Base-by-base conservation (phyloP, 768 basidiomycete species). In the Amanita exitialis region DNA sequence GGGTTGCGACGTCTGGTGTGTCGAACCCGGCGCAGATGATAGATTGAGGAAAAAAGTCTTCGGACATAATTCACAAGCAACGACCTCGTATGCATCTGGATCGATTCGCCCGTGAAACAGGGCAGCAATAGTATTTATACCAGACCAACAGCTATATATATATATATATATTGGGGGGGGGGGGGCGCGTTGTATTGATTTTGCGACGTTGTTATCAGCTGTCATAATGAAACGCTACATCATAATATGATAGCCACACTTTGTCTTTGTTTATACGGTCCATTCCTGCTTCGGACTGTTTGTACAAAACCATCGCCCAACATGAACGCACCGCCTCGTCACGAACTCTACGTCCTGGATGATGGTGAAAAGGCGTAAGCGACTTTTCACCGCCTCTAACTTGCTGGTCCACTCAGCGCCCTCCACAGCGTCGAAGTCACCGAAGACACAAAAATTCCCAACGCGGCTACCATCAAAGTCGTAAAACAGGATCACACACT, bases 401-500 rank as follows among this genome's bases (percentile, higher is more conserved):
- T 47, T 55, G 52, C 39, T 39, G 46, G 53, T 49, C 48, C 34
- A 44, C 47, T 32, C 48, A n/a, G 49, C 32, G 23, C 13, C 16
- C 5, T 32, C 25, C 25, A 20, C 62, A 97, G 94, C 41, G 82
- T 98, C 51, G 89, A 92, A 60, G 75, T 98, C 39, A 80, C 78
- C 0, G 94, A 98, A 67, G 96, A 99, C 69, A 94, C 91, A 39
- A 97, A 96, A 71, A 91, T 98, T 54, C 94, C 94, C 0, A 96
- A 97, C 60, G 93, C 96, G 1, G 95, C 95, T 15, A 95, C 94
- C 0, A 81, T 99, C 56, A 91, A 90, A 59, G 75, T 99, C 59
- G 75, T 90, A 54, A 97, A 97, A 70, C 95, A 99, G 64, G 96
- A 98, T 62, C 96, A 98, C 63, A 99, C 96, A 0, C 70, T 98